Evolutionary conservation across 495 filamentous ascomycete species (phyloP).

Genomic region (Podospora comata): DNA sequence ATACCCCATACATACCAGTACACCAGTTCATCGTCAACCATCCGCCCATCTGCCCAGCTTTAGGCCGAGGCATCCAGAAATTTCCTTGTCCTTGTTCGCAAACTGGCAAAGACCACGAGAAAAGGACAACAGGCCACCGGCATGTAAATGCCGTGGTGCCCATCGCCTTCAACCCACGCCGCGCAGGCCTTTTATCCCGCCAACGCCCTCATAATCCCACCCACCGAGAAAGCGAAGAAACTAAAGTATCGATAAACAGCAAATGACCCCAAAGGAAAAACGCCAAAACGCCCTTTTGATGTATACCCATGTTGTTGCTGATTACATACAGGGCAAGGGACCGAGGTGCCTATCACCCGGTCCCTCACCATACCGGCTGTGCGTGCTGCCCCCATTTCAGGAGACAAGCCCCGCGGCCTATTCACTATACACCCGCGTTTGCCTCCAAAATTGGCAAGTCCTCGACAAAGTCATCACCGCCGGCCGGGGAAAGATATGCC

Average conservation of each 20-base stretch:
- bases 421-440: conserved; percentile 8
- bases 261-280: conserved; percentile 12
- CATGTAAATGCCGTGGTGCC: background rate
- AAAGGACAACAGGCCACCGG: background rate
- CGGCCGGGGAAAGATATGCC: background rate
- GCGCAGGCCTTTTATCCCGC: background rate
- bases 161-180: background rate
- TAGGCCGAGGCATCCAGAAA: background rate
- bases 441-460: background rate
- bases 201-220: conserved; percentile 6
- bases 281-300: conserved; percentile 27
- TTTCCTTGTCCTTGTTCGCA: background rate
- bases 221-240: conserved; percentile 8
- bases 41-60: conserved; percentile 1
- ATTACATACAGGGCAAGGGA: conserved; percentile 20
- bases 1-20: background rate
- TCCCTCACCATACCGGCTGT: background rate
- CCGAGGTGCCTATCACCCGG: background rate
- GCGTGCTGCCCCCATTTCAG: background rate
- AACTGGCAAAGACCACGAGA: background rate
- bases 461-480: background rate
- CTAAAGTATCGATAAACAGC: conserved; percentile 13
- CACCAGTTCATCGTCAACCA: background rate
- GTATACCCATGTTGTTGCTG: conserved; percentile 29
- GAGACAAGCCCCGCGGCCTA: background rate